phyloP scores from a whole-genome alignment of 1,284 basidiomycete species.

The Ustilago esculenta region DNA sequence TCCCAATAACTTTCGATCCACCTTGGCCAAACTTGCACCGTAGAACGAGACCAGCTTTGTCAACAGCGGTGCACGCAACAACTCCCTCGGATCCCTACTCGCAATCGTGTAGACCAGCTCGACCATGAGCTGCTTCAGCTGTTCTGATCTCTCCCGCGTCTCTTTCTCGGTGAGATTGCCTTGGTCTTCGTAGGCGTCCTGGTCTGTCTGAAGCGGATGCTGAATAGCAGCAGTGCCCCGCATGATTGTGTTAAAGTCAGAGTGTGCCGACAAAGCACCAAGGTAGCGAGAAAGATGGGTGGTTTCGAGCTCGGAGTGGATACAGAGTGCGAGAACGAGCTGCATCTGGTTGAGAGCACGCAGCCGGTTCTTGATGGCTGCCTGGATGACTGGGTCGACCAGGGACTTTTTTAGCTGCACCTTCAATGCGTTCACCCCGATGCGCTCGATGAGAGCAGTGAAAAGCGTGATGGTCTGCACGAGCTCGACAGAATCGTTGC shows the following conservation, averaged over 20 bases:
- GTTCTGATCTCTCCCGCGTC: slow-evolving; percentile 1
- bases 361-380: slow-evolving; percentile 75
- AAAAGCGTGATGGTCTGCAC: slow-evolving; percentile 30
- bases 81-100: slow-evolving; percentile 77
- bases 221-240: slow-evolving; percentile 36
- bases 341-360: slow-evolving; percentile 69
- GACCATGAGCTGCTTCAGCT: slow-evolving; percentile 67
- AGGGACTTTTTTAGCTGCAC: slow-evolving; percentile 72
- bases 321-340: slow-evolving; percentile 70
- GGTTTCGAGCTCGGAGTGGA: slow-evolving; percentile 31
- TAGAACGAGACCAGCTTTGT: slow-evolving; percentile 80
- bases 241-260: slow-evolving; percentile 40
- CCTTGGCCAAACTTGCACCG: slow-evolving; percentile 74
- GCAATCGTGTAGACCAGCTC: slow-evolving; percentile 76
- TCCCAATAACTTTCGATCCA: slow-evolving; percentile 77
- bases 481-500: slow-evolving; percentile 44
- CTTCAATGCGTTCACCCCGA: background rate
- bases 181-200: slow-evolving; percentile 60
- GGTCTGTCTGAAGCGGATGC: slow-evolving; percentile 45
- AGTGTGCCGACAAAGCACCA: slow-evolving; percentile 44
- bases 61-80: slow-evolving; percentile 82
- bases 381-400: slow-evolving; percentile 79
- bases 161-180: slow-evolving; percentile 2
- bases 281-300: slow-evolving; percentile 39
- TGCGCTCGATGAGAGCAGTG: slow-evolving; percentile 18